phyloP scores from a whole-genome alignment of 2,329 filamentous ascomycete genomes.

The Aspergillus vadensis region DNA sequence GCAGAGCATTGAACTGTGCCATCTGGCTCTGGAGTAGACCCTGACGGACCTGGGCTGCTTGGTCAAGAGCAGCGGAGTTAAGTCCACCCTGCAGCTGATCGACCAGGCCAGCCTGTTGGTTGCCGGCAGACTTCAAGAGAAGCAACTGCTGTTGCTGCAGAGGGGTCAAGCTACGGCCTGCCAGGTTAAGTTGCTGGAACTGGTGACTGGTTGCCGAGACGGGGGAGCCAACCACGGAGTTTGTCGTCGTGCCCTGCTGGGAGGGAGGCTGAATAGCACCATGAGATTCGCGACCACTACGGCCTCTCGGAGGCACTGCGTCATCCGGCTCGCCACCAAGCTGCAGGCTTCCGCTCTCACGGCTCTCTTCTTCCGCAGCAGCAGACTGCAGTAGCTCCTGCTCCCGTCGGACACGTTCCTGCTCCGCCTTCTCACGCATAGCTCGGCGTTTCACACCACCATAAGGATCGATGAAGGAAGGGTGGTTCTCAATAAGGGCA shows the following conservation, averaged over 20 bases:
- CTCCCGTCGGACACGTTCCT: conserved; percentile 58
- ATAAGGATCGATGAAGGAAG: conserved; percentile 78
- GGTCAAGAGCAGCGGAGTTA: conserved; percentile 39
- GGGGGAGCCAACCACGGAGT: conserved; percentile 45
- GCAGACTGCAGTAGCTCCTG: conserved; percentile 55
- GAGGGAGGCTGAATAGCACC: conserved; percentile 75
- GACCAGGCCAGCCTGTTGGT: conserved; percentile 62
- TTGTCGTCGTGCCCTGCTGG: conserved; percentile 59
- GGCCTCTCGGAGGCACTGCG: conserved; percentile 53
- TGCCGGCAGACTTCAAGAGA: conserved; percentile 60
- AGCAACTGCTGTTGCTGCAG: conserved; percentile 76
- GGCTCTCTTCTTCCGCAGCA: conserved; percentile 68
- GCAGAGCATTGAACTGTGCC: conserved; percentile 57
- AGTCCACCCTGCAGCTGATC: conserved; percentile 40
- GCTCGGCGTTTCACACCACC: conserved; percentile 80
- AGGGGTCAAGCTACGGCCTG: conserved; percentile 73
- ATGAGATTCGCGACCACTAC: conserved; percentile 60
- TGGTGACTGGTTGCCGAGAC: conserved; percentile 45
- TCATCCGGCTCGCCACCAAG: conserved; percentile 93
- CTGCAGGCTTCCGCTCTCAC: conserved; percentile 82
- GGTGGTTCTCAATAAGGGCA: conserved; percentile 60
- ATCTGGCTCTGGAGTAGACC: conserved; percentile 50
- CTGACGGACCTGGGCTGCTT: conserved; percentile 47
- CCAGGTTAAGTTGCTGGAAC: conserved; percentile 61
- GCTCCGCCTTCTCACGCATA: conserved; percentile 71